phyloP scores from a whole-genome alignment of 148 eudicot species.

The Silene uniflora region DNA sequence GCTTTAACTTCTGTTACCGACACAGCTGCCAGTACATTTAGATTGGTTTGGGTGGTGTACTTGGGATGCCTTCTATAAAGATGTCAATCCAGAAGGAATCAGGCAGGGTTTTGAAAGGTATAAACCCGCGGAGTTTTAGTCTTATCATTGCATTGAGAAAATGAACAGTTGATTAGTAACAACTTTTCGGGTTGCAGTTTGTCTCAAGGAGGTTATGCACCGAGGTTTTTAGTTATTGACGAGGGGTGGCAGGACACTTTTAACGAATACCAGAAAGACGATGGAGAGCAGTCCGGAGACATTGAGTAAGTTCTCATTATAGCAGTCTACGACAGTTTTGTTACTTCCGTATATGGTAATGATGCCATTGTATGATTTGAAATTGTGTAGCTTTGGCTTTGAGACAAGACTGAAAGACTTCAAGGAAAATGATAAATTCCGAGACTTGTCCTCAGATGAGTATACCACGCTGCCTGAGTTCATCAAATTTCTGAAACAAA shows the following conservation, averaged over 20 bases:
- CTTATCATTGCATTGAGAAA: background rate
- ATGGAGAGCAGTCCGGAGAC: slow-evolving; percentile 34
- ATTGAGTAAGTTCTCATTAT: slow-evolving; percentile 31
- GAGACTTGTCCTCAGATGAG: slow-evolving; percentile 30
- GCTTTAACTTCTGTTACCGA: background rate
- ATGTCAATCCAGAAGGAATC: slow-evolving; percentile 50
- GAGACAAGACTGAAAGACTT: slow-evolving; percentile 36
- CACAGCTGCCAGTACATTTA: slow-evolving; percentile 54
- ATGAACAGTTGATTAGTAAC: background rate
- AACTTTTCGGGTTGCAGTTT: slow-evolving; percentile 31
- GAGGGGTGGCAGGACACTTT: slow-evolving; percentile 68
- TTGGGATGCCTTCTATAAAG: slow-evolving; percentile 69
- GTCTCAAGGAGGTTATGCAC: slow-evolving; percentile 46
- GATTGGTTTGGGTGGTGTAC: slow-evolving; percentile 78
- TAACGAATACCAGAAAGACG: slow-evolving; percentile 43
- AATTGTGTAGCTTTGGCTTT: slow-evolving; percentile 36
- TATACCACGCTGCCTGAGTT: slow-evolving; percentile 48
- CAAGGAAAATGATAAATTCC: slow-evolving; percentile 49
- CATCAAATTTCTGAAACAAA: slow-evolving; percentile 46
- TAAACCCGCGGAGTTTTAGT: background rate
- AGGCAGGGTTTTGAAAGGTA: slow-evolving; percentile 58
- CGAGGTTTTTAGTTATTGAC: slow-evolving; percentile 54
- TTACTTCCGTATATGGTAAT: background rate
- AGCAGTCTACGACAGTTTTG: background rate
- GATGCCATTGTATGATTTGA: background rate